These are phyloP conservation scores for Alternaria metachromatica DNA, from an alignment of 2,329 filamentous ascomycete genomes.

Conservation along the genomic window DNA sequence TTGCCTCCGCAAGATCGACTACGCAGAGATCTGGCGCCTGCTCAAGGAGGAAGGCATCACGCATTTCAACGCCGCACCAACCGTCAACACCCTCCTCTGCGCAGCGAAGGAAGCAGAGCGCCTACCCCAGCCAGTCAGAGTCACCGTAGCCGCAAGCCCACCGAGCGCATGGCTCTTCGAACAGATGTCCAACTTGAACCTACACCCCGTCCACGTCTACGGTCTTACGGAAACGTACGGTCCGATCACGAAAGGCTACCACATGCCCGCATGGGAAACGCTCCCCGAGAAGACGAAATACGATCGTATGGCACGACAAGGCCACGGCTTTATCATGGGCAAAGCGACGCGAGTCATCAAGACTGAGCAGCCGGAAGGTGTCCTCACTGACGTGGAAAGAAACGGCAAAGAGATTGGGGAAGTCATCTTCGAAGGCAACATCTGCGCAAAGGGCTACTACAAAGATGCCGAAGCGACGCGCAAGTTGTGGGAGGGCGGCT, in stretches of 20 bases:
- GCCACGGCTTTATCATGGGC: slow-evolving; percentile 86
- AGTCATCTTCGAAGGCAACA: slow-evolving; percentile 88
- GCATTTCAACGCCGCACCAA: slow-evolving; percentile 95
- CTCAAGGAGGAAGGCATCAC: slow-evolving; percentile 87
- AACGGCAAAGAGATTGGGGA: slow-evolving; percentile 81
- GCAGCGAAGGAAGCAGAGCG: slow-evolving; percentile 75
- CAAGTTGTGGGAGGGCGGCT: slow-evolving; percentile 87
- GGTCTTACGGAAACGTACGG: slow-evolving; percentile 90
- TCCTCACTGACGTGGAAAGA: slow-evolving; percentile 70
- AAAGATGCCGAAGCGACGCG: slow-evolving; percentile 85
- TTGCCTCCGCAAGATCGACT: slow-evolving; percentile 93
- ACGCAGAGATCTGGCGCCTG: slow-evolving; percentile 87
- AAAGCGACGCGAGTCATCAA: slow-evolving; percentile 84
- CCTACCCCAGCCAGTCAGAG: slow-evolving; percentile 74
- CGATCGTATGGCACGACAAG: slow-evolving; percentile 89
- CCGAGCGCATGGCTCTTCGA: slow-evolving; percentile 91
- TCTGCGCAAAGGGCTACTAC: slow-evolving; percentile 90
- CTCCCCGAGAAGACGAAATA: slow-evolving; percentile 80
- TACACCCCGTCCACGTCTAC: slow-evolving; percentile 92
- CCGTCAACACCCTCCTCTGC: slow-evolving; percentile 93
- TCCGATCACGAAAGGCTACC: slow-evolving; percentile 92
- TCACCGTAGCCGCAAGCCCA: slow-evolving; percentile 91
- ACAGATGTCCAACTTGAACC: slow-evolving; percentile 86
- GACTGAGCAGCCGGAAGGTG: slow-evolving; percentile 71
- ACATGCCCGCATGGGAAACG: slow-evolving; percentile 82